These are phyloP conservation scores for Ophiostoma sp. DNA, from an alignment of 2,329 filamentous ascomycete species.

Conservation along the genomic window DNA sequence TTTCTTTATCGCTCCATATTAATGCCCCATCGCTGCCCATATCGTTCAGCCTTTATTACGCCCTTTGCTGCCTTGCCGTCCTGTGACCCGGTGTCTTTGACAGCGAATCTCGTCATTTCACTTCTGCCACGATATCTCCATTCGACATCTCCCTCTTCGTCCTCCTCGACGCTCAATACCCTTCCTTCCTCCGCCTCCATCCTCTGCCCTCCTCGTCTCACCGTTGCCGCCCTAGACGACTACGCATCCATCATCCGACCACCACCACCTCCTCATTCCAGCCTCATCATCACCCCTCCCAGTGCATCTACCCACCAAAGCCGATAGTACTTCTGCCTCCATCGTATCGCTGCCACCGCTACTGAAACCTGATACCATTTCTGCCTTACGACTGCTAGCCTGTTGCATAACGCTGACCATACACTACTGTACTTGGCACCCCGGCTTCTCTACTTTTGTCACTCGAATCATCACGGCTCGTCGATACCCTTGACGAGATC, in stretches of 20 bases:
- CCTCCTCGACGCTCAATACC: background rate
- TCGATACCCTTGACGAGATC: constrained; percentile 27
- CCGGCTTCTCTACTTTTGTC: background rate
- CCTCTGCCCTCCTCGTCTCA: background rate
- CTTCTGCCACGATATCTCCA: background rate
- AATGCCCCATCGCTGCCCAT: constrained; percentile 9
- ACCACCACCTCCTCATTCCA: background rate
- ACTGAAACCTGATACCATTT: too few species aligned
- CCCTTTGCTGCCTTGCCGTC: constrained; percentile 1
- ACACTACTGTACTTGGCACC: background rate
- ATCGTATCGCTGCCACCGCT: too few species aligned
- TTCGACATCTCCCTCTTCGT: background rate
- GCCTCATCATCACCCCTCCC: background rate
- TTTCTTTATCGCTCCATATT: background rate
- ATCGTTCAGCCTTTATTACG: background rate
- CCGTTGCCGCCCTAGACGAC: background rate
- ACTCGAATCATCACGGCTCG: constrained; percentile 22
- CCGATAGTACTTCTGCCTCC: too few species aligned
- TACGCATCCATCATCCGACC: background rate
- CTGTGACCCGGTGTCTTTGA: background rate
- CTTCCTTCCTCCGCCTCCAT: background rate
- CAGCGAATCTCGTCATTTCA: background rate
- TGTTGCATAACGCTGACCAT: too few species aligned
- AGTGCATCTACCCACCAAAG: background rate
- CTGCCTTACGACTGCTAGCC: too few species aligned